Evolutionary conservation across 768 basidiomycete species (phyloP), one percentile per base, ranked within the genome.

Genomic region (Lactifluus piperatus): DNA sequence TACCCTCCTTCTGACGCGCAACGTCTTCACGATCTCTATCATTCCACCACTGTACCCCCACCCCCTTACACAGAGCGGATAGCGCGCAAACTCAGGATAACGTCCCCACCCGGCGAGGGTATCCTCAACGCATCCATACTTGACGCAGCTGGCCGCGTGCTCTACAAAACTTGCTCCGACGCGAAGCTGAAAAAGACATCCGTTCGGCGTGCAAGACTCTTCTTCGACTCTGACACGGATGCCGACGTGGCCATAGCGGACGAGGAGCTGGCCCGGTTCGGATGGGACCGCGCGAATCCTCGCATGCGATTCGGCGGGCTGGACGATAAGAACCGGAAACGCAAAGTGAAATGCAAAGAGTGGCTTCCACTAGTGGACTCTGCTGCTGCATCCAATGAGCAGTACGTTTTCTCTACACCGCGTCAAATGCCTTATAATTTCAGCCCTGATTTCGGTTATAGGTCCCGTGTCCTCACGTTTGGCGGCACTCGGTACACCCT

Each of bases 151-250:
- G 60, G 60, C 24, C 50, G 36, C 34, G 22, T 24, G 5, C 54
- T 61, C 13, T 61, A 56, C 29, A 56, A 44, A 11, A 34, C 54
- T 24, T 51, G 36, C 8, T 46, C 60, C 18, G 60, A 61, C 11
- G 36, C 60, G 16, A 61, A 61, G 50, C 44, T 61, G 20, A 61
- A 61, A 14, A 61, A 52, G 44, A 61, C 60, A 14, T 56, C 60
- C 5, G 45, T 61, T 27, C 50, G 50, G 16, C 54, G 60, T 11
- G 32, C 39, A 14, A 24, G 39, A 9, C 46, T 37, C 30, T 54
- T 41, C 39, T 24, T 26, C 18, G 13, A 41, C 37, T 54, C 39
- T 0, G 53, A 44, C 22, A 3, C 27, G 18, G 32, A 46, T 16
- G 3, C 36, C 5, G 41, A 34, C 29, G 47, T 30, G n/a, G 5